Percentiles rank a stretch among this genome's conserved stretches.
These are phyloP conservation scores for Amanita rubescens DNA, from an alignment of 768 basidiomycete species.

Conservation along the genomic window DNA sequence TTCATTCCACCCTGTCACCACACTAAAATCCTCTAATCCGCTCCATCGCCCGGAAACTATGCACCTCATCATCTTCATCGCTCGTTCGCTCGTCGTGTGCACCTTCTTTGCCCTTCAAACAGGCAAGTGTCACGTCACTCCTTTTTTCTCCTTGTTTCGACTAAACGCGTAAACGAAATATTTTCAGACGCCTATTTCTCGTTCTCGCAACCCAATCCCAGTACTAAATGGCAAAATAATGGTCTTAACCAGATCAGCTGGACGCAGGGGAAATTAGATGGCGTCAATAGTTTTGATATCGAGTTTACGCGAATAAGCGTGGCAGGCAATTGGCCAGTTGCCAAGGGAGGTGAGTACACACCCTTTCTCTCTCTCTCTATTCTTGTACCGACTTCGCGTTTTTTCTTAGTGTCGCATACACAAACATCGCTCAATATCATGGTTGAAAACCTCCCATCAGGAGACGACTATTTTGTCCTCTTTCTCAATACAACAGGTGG, in stretches of 20 bases:
- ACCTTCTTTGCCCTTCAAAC: neutral
- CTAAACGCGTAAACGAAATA: neutral
- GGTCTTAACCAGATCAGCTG: conserved; percentile 48
- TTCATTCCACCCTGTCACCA: neutral
- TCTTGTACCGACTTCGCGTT: neutral
- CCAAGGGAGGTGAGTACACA: conserved; percentile 60
- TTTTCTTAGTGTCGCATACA: neutral
- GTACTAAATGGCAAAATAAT: conserved; percentile 48
- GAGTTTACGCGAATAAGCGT: conserved; percentile 55
- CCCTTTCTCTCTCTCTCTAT: too few species aligned
- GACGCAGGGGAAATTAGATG: conserved; percentile 61
- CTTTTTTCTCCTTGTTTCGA: neutral
- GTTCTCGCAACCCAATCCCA: conserved; percentile 36
- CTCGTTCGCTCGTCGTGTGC: neutral
- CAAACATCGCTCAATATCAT: conserved; percentile 45
- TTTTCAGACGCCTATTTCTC: conserved; percentile 37
- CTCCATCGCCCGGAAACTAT: neutral
- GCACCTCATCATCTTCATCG: neutral
- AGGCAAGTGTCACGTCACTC: neutral
- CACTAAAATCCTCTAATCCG: too few species aligned
- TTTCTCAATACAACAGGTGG: conserved; percentile 71
- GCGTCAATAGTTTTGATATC: conserved; percentile 57
- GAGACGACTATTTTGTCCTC: conserved; percentile 71
- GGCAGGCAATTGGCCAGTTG: conserved; percentile 59
- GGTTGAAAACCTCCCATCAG: conserved; percentile 56